These are phyloP conservation scores for Pythium guiyangense DNA, from an alignment of 352 stramenopile species.

Conservation along the genomic window DNA sequence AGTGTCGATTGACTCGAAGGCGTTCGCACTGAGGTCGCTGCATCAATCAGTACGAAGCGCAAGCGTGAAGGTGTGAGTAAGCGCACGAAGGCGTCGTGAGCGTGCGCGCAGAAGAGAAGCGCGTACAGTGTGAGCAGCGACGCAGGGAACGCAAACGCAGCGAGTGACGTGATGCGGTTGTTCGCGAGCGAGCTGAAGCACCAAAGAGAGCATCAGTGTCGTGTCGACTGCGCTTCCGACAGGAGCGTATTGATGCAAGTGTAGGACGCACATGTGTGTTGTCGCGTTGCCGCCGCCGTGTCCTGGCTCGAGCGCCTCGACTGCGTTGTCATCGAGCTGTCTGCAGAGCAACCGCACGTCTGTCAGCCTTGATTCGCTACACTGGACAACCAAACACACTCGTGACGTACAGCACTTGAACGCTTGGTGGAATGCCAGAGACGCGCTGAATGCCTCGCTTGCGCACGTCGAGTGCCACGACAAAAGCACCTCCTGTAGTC, in stretches of 20 bases:
- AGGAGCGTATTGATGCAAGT: background rate
- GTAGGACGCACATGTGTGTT: slow-evolving; percentile 5
- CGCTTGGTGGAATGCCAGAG: slow-evolving; percentile 22
- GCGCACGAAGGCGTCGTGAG: too few species aligned
- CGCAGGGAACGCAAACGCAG: slow-evolving; percentile 21
- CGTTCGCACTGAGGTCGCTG: slow-evolving; percentile 7
- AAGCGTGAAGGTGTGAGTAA: background rate
- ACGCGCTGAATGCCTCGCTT: slow-evolving; percentile 22
- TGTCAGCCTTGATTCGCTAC: background rate
- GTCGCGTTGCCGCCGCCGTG: background rate
- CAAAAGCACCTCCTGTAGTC: slow-evolving; percentile 8
- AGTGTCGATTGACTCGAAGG: slow-evolving; percentile 4
- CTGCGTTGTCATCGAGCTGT: slow-evolving; percentile 7
- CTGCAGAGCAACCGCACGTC: background rate
- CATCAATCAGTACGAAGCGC: background rate
- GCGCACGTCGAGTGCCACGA: slow-evolving; percentile 20
- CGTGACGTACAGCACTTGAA: slow-evolving; percentile 14
- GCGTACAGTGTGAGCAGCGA: slow-evolving; percentile 27
- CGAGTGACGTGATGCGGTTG: slow-evolving; percentile 25
- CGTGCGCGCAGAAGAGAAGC: too few species aligned
- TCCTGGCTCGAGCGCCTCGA: slow-evolving; percentile 7
- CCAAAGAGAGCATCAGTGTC: background rate
- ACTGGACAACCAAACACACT: too few species aligned
- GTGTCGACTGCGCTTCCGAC: background rate
- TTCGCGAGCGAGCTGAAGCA: slow-evolving; percentile 24